A percentile compares a stretch with the other conserved stretches of the same genome.
phyloP scores from a whole-genome alignment of 768 basidiomycete genomes.

The Antrodiella citrinella region DNA sequence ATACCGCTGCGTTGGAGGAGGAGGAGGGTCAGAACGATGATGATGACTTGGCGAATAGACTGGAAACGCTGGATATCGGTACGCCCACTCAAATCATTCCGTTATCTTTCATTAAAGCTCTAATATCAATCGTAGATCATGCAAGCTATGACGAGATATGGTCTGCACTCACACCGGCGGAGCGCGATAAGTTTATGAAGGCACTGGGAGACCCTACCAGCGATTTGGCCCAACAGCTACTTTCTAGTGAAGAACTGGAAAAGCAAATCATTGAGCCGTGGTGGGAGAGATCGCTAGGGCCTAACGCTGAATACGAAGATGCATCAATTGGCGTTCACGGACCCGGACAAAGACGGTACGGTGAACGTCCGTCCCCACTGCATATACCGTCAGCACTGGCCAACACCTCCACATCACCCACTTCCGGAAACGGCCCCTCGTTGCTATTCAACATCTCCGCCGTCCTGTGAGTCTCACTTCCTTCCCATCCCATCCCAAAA shows the following conservation, averaged over 20 bases:
- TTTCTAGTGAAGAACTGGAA: slow-evolving; percentile 49
- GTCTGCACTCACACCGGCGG: slow-evolving; percentile 48
- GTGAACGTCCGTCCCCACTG: slow-evolving; percentile 36
- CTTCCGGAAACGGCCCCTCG: slow-evolving; percentile 16
- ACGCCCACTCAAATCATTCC: neutral
- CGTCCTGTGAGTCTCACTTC: slow-evolving; percentile 44
- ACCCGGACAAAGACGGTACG: slow-evolving; percentile 27
- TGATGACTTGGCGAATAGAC: slow-evolving; percentile 38
- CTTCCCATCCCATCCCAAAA: neutral
- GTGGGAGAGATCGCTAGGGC: no score
- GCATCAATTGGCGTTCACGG: no score
- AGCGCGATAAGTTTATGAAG: slow-evolving; percentile 52
- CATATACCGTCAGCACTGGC: slow-evolving; percentile 38
- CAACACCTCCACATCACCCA: slow-evolving; percentile 19
- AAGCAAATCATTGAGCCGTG: slow-evolving; percentile 51
- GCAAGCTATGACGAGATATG: slow-evolving; percentile 52
- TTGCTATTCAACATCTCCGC: slow-evolving; percentile 66
- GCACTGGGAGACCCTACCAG: slow-evolving; percentile 56
- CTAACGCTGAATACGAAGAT: slow-evolving; percentile 9
- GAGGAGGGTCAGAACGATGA: slow-evolving; percentile 30
- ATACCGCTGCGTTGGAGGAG: slow-evolving; percentile 24
- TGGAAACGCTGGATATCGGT: slow-evolving; percentile 60
- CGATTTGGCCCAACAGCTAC: slow-evolving; percentile 48
- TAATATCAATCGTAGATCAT: slow-evolving; percentile 32
- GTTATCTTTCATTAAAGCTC: neutral